These are phyloP conservation scores for Lactuca saligna DNA, from an alignment of 129 eudicot species.

Conservation along the genomic window DNA sequence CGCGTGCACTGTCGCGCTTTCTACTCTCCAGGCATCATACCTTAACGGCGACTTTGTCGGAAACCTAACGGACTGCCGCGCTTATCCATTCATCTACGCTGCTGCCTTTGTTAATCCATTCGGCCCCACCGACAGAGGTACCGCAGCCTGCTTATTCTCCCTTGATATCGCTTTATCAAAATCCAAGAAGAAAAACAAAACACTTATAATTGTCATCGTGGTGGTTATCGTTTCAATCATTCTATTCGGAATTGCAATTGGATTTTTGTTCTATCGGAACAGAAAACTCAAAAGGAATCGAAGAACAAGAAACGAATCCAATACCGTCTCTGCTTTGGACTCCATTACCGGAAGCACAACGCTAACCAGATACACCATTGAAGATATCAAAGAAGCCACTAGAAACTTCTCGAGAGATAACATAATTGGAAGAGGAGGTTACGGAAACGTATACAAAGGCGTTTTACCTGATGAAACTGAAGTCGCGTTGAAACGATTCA, in stretches of 20 bases:
- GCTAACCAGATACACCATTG: slow-evolving; percentile 51
- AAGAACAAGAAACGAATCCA: slow-evolving; percentile 31
- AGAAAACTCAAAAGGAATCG: slow-evolving; percentile 18
- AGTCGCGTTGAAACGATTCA: slow-evolving; percentile 87
- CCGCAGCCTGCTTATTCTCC: slow-evolving; percentile 60
- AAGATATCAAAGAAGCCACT: slow-evolving; percentile 73
- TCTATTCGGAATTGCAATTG: slow-evolving; percentile 18
- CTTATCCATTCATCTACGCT: slow-evolving; percentile 62
- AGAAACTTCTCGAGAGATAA: slow-evolving; percentile 58
- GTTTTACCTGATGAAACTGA: slow-evolving; percentile 63
- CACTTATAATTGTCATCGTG: slow-evolving; percentile 31
- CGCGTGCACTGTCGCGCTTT: slow-evolving; percentile 56
- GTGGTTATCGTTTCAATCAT: slow-evolving; percentile 22
- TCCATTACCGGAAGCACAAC: slow-evolving; percentile 60
- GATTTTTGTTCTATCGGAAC: slow-evolving; percentile 33
- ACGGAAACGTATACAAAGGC: slow-evolving; percentile 92
- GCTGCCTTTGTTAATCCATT: slow-evolving; percentile 62
- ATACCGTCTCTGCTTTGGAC: slow-evolving; percentile 43
- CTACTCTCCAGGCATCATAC: slow-evolving; percentile 54
- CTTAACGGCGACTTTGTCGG: slow-evolving; percentile 44
- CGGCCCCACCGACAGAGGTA: slow-evolving; percentile 78
- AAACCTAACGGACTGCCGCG: slow-evolving; percentile 66
- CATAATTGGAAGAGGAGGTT: slow-evolving; percentile 92
- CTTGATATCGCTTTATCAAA: slow-evolving; percentile 33
- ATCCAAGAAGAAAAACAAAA: slow-evolving; percentile 23